These are phyloP conservation scores for Tetradesmus obliquus DNA, from an alignment of 139 green algal genomes.

Conservation along the genomic window DNA sequence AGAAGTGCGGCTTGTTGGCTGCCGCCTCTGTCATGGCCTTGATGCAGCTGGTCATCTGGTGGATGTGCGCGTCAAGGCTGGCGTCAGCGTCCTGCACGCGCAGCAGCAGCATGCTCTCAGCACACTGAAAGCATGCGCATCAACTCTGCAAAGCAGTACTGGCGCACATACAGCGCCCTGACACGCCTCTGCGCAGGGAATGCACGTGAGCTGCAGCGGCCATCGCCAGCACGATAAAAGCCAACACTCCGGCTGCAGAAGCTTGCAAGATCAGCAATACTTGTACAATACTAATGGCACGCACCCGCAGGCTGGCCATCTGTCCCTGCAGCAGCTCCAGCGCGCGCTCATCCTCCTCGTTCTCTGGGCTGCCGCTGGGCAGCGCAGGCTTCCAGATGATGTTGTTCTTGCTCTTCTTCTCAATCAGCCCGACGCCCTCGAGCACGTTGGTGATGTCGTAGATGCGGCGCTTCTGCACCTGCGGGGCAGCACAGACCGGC, in stretches of 20 bases:
- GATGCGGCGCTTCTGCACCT: slow-evolving; percentile 97
- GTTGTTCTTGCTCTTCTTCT: slow-evolving; percentile 93
- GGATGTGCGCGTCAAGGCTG: slow-evolving; percentile 68
- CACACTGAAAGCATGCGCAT: not conserved
- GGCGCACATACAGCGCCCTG: not conserved
- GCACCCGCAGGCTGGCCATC: slow-evolving; percentile 51
- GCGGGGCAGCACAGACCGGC: not conserved
- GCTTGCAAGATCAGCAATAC: not conserved
- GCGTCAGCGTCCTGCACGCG: slow-evolving; percentile 57
- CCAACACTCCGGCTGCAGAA: no score
- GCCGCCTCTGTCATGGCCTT: slow-evolving; percentile 55
- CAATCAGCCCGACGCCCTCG: slow-evolving; percentile 95
- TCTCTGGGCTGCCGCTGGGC: slow-evolving; percentile 1
- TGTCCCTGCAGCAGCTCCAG: slow-evolving; percentile 41
- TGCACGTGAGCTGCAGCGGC: no score
- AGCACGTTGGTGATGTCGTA: slow-evolving; percentile 99
- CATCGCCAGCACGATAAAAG: no score
- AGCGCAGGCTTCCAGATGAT: slow-evolving; percentile 56
- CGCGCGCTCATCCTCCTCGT: slow-evolving; percentile 22
- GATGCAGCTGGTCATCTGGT: slow-evolving; percentile 50
- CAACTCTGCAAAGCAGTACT: not conserved
- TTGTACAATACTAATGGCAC: not conserved
- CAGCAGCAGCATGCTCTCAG: not conserved
- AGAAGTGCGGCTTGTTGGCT: slow-evolving; percentile 73
- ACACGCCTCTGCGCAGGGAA: no score